Percentiles rank a stretch among this genome's conserved stretches.
Conservation (phyloP, 805 yeast species). For the Kregervanrija fluxuum region DNA sequence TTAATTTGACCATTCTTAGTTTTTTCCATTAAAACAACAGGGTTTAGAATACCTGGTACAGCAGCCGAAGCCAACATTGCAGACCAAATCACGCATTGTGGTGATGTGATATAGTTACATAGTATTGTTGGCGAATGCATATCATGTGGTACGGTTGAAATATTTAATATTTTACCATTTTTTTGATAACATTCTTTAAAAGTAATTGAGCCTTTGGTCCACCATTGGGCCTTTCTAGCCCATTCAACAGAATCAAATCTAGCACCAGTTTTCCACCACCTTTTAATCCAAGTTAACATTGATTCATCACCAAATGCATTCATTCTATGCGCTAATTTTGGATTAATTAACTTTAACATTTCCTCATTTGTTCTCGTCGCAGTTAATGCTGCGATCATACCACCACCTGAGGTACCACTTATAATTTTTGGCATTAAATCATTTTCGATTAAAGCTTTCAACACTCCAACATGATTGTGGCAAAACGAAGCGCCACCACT, state of each 20-base stretch:
- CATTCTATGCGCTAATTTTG: slow-evolving; percentile 54
- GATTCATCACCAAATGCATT: slow-evolving; percentile 62
- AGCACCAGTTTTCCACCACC: slow-evolving; percentile 74
- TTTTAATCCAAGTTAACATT: slow-evolving; percentile 48
- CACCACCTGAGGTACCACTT: slow-evolving; percentile 81
- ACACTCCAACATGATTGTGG: slow-evolving; percentile 69
- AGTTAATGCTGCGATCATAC: slow-evolving; percentile 64
- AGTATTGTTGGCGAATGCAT: slow-evolving; percentile 75
- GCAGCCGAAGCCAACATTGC: slow-evolving; percentile 71
- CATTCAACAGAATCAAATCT: slow-evolving; percentile 67
- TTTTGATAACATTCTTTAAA: slow-evolving; percentile 61
- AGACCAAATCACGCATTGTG: slow-evolving; percentile 79
- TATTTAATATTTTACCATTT: slow-evolving; percentile 65
- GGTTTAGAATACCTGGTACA: slow-evolving; percentile 75
- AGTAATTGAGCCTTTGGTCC: slow-evolving; percentile 66
- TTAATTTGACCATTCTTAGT: slow-evolving; percentile 31
- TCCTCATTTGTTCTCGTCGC: slow-evolving; percentile 68
- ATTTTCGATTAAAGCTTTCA: slow-evolving; percentile 62
- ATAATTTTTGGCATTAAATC: slow-evolving; percentile 61
- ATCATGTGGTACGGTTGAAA: slow-evolving; percentile 76
- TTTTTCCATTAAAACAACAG: slow-evolving; percentile 70
- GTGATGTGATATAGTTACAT: slow-evolving; percentile 71
- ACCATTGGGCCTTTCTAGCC: slow-evolving; percentile 64
- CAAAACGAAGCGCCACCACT: slow-evolving; percentile 81
- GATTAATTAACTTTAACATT: slow-evolving; percentile 45